phyloP scores from a whole-genome alignment of 108 stramenopile genomes.

The Nitzschia putrida region DNA sequence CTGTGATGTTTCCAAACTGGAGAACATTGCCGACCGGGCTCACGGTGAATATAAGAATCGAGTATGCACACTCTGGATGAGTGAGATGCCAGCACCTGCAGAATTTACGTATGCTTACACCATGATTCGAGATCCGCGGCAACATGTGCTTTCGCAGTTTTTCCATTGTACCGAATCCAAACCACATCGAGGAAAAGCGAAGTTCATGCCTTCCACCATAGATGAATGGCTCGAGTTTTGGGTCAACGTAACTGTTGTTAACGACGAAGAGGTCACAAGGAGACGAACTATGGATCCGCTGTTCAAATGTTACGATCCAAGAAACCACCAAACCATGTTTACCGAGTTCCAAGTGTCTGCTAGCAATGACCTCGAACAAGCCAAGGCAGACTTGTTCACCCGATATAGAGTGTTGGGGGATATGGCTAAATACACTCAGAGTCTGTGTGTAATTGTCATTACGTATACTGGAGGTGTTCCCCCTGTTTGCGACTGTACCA shows the following conservation, averaged over 20 bases:
- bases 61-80: constrained; percentile 22
- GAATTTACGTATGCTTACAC: constrained; percentile 1
- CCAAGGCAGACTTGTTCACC: constrained; percentile 1
- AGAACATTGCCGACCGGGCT: background rate
- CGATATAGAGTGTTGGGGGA: constrained; percentile 1
- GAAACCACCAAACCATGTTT: constrained; percentile 16
- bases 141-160: constrained; percentile 14
- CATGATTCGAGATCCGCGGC: constrained; percentile 7
- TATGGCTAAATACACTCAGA: background rate
- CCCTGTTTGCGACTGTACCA: constrained; percentile 10
- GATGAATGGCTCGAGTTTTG: constrained; percentile 15
- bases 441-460: constrained; percentile 11
- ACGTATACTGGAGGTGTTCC: constrained; percentile 18
- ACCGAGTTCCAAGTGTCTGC: background rate
- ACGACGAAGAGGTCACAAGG: background rate
- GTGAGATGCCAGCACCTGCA: constrained; percentile 2
- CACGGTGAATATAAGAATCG: background rate
- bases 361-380: background rate
- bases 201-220: constrained; percentile 17
- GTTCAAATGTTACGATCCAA: constrained; percentile 26
- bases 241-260: background rate
- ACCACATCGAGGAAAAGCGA: constrained; percentile 1
- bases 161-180: constrained; percentile 20
- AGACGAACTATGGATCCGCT: background rate
- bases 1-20: background rate